These are phyloP conservation scores for Taphrina deformans DNA, from an alignment of 1,139 yeast genomes.

Conservation along the genomic window DNA sequence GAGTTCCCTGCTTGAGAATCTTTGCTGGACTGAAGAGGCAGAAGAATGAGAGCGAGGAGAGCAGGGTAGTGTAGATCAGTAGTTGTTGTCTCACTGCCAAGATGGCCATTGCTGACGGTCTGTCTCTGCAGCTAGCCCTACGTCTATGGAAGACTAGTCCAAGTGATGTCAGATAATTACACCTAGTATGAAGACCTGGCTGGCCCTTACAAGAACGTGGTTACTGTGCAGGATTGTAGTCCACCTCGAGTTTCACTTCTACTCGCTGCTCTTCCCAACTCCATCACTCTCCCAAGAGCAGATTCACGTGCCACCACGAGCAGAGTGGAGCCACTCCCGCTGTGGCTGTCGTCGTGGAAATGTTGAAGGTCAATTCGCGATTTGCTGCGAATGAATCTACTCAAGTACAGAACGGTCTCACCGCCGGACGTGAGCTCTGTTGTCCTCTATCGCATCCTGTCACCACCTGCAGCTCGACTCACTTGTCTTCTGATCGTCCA, in stretches of 20 bases:
- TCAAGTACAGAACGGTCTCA: background rate
- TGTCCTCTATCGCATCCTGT: background rate
- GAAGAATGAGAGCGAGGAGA: constrained; percentile 22
- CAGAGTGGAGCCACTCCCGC: constrained; percentile 2
- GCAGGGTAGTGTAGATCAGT: constrained; percentile 23
- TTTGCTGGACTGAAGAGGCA: constrained; percentile 16
- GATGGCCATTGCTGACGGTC: constrained; percentile 9
- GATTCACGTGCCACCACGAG: background rate
- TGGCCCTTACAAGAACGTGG: too few relatives aligned
- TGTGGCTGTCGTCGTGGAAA: background rate
- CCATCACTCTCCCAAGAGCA: too few relatives aligned
- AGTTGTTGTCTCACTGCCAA: constrained; percentile 9
- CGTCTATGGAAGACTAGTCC: too few relatives aligned
- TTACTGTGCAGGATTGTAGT: too few relatives aligned
- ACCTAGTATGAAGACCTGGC: too few relatives aligned
- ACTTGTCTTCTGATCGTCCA: background rate
- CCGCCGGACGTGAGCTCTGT: too few relatives aligned
- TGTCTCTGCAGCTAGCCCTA: too few relatives aligned
- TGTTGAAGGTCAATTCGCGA: background rate
- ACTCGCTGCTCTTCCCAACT: too few relatives aligned
- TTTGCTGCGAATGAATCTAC: background rate
- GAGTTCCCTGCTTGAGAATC: constrained; percentile 27
- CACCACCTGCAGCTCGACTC: background rate
- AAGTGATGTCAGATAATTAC: too few relatives aligned
- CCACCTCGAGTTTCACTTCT: too few relatives aligned